phyloP scores from a whole-genome alignment of 805 yeast species.

The Suhomyces faveliae region DNA sequence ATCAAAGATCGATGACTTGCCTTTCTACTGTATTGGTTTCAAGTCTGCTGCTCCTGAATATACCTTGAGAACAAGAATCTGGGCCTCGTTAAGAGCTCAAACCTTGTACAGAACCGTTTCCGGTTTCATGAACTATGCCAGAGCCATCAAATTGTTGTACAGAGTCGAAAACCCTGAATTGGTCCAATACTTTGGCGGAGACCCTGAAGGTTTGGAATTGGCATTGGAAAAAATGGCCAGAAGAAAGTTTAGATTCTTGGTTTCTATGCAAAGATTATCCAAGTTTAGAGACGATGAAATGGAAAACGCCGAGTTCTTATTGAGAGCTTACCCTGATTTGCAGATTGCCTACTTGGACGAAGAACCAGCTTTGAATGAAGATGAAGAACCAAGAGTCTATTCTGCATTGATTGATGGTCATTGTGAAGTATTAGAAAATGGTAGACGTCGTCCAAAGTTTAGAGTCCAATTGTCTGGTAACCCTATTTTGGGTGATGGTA shows the following conservation, averaged over 20 bases:
- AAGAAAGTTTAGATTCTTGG: constrained; percentile 77
- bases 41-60: constrained; percentile 97
- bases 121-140: constrained; percentile 97
- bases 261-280: constrained; percentile 82
- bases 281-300: constrained; percentile 70
- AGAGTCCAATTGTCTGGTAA: constrained; percentile 79
- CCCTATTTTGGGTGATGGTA: constrained; percentile 86
- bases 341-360: constrained; percentile 93
- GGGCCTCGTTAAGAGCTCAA: constrained; percentile 98
- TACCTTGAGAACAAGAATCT: constrained; percentile 91
- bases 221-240: constrained; percentile 88
- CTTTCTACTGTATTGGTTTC: constrained; percentile 95
- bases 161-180: constrained; percentile 94
- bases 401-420: constrained; percentile 81
- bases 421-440: constrained; percentile 60
- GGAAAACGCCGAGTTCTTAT: constrained; percentile 76
- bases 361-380: constrained; percentile 73
- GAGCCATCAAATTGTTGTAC: constrained; percentile 90
- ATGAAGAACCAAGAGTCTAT: constrained; percentile 69
- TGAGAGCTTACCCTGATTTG: constrained; percentile 81
- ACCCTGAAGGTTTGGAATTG: constrained; percentile 93
- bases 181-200: constrained; percentile 98
- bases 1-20: constrained; percentile 85
- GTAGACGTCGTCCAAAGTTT: constrained; percentile 68
- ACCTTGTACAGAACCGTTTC: constrained; percentile 95